Conservation (phyloP, 768 basidiomycete genomes). For the Sutorius australiensis region DNA sequence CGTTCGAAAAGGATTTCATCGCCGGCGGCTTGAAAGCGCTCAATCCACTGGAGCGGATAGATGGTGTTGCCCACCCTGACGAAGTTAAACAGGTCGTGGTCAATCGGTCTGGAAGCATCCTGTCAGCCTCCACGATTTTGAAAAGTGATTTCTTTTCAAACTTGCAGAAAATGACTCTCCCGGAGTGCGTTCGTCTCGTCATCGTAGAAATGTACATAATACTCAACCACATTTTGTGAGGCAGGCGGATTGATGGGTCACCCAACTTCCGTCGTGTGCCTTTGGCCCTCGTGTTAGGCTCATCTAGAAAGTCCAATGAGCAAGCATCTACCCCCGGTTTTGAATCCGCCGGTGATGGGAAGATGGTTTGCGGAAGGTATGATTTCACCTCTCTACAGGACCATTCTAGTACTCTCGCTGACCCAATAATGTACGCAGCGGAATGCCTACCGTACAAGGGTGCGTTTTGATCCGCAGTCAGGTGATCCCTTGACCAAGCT, state of each 20-base stretch:
- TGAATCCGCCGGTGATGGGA: slow-evolving; percentile 39
- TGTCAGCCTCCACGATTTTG: slow-evolving; percentile 89
- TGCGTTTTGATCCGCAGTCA: neutral
- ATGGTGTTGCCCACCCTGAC: slow-evolving; percentile 79
- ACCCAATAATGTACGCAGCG: slow-evolving; percentile 44
- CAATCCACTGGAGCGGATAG: slow-evolving; percentile 75
- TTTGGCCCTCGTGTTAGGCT: slow-evolving; percentile 44
- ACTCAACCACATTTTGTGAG: slow-evolving; percentile 1
- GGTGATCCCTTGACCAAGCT: slow-evolving; percentile 1
- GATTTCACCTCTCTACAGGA: slow-evolving; percentile 7
- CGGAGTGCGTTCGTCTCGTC: slow-evolving; percentile 58
- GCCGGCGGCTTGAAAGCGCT: slow-evolving; percentile 75
- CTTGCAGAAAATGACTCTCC: slow-evolving; percentile 93
- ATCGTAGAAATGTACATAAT: neutral
- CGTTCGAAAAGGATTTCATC: slow-evolving; percentile 87
- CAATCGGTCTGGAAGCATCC: slow-evolving; percentile 77
- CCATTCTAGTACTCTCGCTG: slow-evolving; percentile 21
- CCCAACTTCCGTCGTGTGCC: slow-evolving; percentile 90
- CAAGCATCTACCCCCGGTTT: slow-evolving; percentile 34
- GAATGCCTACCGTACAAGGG: slow-evolving; percentile 94
- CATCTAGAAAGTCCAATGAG: slow-evolving; percentile 26
- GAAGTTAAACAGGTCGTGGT: slow-evolving; percentile 86
- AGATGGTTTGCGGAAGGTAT: slow-evolving; percentile 78
- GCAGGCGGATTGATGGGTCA: slow-evolving; percentile 83
- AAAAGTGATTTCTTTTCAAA: slow-evolving; percentile 95